phyloP scores from a whole-genome alignment of 2,329 filamentous ascomycete genomes.

The Lasiodiplodia citricola region DNA sequence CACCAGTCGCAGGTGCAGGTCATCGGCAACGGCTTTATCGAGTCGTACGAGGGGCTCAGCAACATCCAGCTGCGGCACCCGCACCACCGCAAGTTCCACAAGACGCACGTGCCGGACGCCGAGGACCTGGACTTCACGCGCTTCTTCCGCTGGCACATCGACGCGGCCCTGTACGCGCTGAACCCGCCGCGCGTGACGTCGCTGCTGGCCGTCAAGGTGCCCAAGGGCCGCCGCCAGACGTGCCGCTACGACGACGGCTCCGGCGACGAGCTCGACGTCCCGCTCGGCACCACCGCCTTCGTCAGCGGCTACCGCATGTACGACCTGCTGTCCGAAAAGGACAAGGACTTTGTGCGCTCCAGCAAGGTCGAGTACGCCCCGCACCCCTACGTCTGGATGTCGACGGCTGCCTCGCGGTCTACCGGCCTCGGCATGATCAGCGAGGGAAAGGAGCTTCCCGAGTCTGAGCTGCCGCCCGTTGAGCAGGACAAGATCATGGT shows the following conservation, averaged over 20 bases:
- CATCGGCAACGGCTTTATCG: conserved; percentile 75
- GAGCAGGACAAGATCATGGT: conserved; percentile 71
- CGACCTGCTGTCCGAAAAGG: conserved; percentile 66
- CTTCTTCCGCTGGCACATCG: conserved; percentile 82
- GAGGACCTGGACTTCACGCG: conserved; percentile 63
- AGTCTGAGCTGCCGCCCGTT: conserved; percentile 66
- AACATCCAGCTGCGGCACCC: conserved; percentile 74
- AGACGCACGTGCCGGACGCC: conserved; percentile 64
- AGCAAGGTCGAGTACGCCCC: conserved; percentile 76
- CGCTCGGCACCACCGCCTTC: conserved; percentile 78
- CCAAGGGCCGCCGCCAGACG: conserved; percentile 67
- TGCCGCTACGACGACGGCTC: conserved; percentile 76
- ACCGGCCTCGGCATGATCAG: conserved; percentile 75
- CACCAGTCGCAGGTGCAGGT: conserved; percentile 82
- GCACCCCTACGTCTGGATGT: conserved; percentile 86
- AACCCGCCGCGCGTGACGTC: conserved; percentile 76
- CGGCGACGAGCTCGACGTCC: conserved; percentile 68
- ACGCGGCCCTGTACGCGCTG: conserved; percentile 76
- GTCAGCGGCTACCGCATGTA: conserved; percentile 74
- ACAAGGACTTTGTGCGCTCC: conserved; percentile 70
- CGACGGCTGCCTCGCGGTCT: conserved; percentile 66
- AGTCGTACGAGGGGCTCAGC: conserved; percentile 71
- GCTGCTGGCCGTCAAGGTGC: conserved; percentile 75
- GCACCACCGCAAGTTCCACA: conserved; percentile 79
- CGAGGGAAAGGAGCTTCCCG: conserved; percentile 66